Evolutionary conservation across 1,284 basidiomycete genomes (phyloP).

Genomic region (Tilletia walkeri): DNA sequence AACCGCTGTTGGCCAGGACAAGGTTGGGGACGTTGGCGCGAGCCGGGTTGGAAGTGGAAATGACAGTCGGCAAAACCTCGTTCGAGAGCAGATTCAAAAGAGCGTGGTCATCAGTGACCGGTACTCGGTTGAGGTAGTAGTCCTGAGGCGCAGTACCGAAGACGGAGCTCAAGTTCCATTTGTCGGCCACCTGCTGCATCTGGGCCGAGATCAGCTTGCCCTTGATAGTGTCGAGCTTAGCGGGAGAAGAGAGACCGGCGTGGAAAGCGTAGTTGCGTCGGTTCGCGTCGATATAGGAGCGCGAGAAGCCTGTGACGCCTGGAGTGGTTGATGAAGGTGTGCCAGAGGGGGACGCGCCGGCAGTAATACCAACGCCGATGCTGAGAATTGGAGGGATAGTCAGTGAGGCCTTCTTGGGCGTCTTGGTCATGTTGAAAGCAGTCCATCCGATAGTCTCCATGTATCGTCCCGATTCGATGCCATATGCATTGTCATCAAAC

Average conservation of each 20-base stretch:
- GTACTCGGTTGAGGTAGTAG: conserved; percentile 49
- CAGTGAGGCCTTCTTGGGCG: conserved; percentile 24
- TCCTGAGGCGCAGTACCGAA: conserved; percentile 50
- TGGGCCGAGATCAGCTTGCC: conserved; percentile 41
- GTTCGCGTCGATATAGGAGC: conserved; percentile 60
- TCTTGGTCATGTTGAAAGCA: conserved; percentile 31
- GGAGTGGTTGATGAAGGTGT: conserved; percentile 36
- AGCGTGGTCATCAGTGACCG: conserved; percentile 36
- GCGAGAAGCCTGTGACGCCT: conserved; percentile 51
- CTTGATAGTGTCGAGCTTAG: conserved; percentile 42
- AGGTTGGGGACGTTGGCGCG: conserved; percentile 35
- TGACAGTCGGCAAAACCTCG: conserved; percentile 47
- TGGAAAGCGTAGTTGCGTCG: conserved; percentile 53
- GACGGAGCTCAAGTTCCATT: conserved; percentile 47
- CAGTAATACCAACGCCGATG: neutral
- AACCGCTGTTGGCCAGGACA: conserved; percentile 51
- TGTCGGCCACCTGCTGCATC: conserved; percentile 42
- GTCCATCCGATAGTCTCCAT: conserved; percentile 42
- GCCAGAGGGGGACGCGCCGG: neutral
- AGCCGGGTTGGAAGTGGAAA: conserved; percentile 39
- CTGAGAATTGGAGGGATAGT: neutral
- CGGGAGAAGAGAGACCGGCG: conserved; percentile 27
- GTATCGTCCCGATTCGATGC: conserved; percentile 50
- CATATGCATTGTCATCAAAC: conserved; percentile 44
- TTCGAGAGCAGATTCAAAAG: conserved; percentile 43